phyloP scores from a whole-genome alignment of 768 basidiomycete species.

The Naganishia kalamii region DNA sequence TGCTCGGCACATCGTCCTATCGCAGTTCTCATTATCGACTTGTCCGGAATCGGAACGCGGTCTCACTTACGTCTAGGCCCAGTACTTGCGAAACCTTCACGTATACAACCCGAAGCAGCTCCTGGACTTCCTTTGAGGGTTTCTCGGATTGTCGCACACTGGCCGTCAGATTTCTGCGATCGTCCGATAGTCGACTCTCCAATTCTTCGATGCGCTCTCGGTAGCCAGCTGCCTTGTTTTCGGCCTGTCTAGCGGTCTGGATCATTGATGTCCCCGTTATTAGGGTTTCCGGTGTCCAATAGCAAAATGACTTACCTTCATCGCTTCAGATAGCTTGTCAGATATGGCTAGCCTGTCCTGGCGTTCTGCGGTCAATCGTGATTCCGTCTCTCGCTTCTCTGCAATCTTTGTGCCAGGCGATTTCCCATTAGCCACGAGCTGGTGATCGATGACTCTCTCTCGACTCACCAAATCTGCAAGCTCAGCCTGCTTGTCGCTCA shows the following conservation, averaged over 20 bases:
- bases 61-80: slow-evolving; percentile 15
- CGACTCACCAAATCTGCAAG: slow-evolving; percentile 57
- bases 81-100: slow-evolving; percentile 17
- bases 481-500: slow-evolving; percentile 63
- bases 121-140: slow-evolving; percentile 12
- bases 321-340: slow-evolving; percentile 76
- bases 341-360: slow-evolving; percentile 78
- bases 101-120: slow-evolving; percentile 15
- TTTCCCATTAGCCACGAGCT: neutral
- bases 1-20: slow-evolving; percentile 54
- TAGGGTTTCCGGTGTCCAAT: neutral
- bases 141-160: slow-evolving; percentile 9
- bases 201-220: slow-evolving; percentile 64
- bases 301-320: slow-evolving; percentile 48
- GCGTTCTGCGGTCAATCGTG: slow-evolving; percentile 72
- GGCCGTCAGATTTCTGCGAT: slow-evolving; percentile 15
- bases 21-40: neutral
- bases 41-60: neutral
- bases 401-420: slow-evolving; percentile 51
- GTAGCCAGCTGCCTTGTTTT: slow-evolving; percentile 59
- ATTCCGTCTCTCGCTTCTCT: slow-evolving; percentile 72
- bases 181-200: slow-evolving; percentile 62
- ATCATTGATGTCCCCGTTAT: neutral
- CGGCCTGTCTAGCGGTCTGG: slow-evolving; percentile 58
- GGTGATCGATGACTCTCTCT: neutral